Conservation (phyloP, 1,284 basidiomycete genomes). For the Schizopora paradoxa region DNA sequence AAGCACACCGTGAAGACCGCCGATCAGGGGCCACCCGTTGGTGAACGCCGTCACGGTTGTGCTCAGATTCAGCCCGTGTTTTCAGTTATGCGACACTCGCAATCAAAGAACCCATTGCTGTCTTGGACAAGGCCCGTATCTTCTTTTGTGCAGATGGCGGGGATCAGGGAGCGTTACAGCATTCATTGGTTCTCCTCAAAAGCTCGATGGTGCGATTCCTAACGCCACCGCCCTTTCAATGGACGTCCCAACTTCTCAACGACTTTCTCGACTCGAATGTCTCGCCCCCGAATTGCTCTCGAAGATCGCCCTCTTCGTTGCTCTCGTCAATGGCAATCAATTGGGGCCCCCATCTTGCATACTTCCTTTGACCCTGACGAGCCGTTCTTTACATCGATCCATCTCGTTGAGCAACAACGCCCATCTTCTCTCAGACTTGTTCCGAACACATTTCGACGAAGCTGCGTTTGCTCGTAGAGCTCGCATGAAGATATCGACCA, state of each 20-base stretch:
- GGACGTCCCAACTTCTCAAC: background rate
- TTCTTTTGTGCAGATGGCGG: too few species aligned
- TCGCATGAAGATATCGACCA: background rate
- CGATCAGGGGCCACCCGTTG: too few species aligned
- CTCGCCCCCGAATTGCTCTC: constrained; percentile 8
- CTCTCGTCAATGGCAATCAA: background rate
- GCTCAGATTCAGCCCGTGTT: too few species aligned
- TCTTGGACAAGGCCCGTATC: too few species aligned
- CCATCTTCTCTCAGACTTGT: constrained; percentile 1
- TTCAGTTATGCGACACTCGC: too few species aligned
- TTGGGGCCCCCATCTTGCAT: constrained; percentile 5
- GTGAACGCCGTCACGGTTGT: too few species aligned
- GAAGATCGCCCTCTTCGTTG: constrained; percentile 5
- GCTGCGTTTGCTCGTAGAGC: background rate
- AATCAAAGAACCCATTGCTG: too few species aligned
- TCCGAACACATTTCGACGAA: constrained; percentile 8
- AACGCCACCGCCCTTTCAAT: background rate
- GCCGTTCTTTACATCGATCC: background rate
- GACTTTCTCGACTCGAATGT: background rate
- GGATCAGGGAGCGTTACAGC: too few species aligned
- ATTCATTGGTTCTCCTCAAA: too few species aligned
- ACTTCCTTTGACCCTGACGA: constrained; percentile 4
- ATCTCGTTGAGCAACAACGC: constrained; percentile 4
- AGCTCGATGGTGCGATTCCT: too few species aligned
- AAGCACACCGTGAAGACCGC: too few species aligned